Percentiles rank a stretch among this genome's conserved stretches.
phyloP scores from a whole-genome alignment of 2,329 filamentous ascomycete species.

The Trichoderma sp. region DNA sequence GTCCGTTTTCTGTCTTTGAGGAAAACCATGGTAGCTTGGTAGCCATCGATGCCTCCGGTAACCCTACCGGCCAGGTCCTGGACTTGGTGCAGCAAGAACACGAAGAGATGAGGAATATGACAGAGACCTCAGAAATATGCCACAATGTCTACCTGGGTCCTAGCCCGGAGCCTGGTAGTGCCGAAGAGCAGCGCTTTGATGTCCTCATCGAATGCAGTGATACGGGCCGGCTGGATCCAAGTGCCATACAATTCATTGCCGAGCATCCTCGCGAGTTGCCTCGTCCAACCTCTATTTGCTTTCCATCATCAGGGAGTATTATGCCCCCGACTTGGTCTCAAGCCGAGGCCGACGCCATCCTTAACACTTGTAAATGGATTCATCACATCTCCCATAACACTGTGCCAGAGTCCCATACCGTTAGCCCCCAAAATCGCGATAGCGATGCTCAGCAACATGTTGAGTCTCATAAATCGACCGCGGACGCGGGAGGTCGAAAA shows the following conservation, averaged over 20 bases:
- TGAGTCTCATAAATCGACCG: conserved; percentile 24
- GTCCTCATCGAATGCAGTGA: conserved; percentile 88
- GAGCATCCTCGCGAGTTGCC: conserved; percentile 50
- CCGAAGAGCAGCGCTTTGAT: conserved; percentile 67
- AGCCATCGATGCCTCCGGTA: conserved; percentile 68
- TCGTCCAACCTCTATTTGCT: conserved; percentile 54
- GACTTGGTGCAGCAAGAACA: conserved; percentile 91
- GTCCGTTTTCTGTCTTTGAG: conserved; percentile 70
- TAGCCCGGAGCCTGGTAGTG: conserved; percentile 67
- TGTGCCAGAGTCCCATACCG: conserved; percentile 38
- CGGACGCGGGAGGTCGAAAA: conserved; percentile 47
- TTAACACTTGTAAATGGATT: conserved; percentile 88
- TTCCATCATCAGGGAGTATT: conserved; percentile 92
- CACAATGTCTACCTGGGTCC: conserved; percentile 88
- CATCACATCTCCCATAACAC: conserved; percentile 75
- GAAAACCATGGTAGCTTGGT: conserved; percentile 67
- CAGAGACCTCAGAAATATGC: conserved; percentile 81
- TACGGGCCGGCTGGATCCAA: conserved; percentile 70
- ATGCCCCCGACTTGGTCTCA: conserved; percentile 81
- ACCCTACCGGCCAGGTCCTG: conserved; percentile 71
- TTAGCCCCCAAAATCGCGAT: conserved; percentile 32
- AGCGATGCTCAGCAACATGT: conserved; percentile 30
- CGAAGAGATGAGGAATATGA: conserved; percentile 91
- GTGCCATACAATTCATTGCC: conserved; percentile 62
- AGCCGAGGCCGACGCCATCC: conserved; percentile 75